A percentile compares a stretch with the other conserved stretches of the same genome.
phyloP scores from a whole-genome alignment of 805 yeast species.

The Yamadazyma scolyti region DNA sequence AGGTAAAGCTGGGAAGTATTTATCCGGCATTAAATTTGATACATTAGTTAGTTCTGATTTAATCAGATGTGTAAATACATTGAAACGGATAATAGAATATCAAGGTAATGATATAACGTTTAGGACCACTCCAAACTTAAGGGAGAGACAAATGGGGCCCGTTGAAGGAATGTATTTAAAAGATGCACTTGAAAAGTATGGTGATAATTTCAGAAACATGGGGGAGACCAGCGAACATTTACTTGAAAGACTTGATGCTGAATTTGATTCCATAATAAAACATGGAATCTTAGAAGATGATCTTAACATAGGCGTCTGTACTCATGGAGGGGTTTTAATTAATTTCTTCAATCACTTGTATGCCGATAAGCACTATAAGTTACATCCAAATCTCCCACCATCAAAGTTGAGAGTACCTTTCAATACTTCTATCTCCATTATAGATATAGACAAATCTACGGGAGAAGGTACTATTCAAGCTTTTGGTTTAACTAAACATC shows the following conservation, averaged over 20 bases:
- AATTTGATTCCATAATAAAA: conserved; percentile 42
- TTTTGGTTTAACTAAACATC: conserved; percentile 68
- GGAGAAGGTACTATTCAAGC: conserved; percentile 43
- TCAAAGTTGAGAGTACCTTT: conserved; percentile 56
- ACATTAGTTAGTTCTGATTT: conserved; percentile 51
- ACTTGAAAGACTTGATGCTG: conserved; percentile 43
- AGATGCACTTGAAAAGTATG: conserved; percentile 64
- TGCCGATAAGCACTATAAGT: conserved; percentile 29
- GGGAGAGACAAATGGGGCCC: conserved; percentile 76
- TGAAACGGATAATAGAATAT: conserved; percentile 34
- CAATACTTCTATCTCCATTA: conserved; percentile 69
- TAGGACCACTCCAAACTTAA: conserved; percentile 36
- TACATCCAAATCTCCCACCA: conserved; percentile 35
- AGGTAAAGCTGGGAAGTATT: conserved; percentile 43
- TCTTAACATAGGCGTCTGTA: conserved; percentile 56
- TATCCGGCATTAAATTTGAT: conserved; percentile 41
- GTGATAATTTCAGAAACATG: conserved; percentile 54
- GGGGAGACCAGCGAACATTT: conserved; percentile 59
- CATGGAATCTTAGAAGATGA: conserved; percentile 28
- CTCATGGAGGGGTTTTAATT: conserved; percentile 82
- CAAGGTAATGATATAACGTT: conserved; percentile 15
- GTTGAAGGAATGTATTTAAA: conserved; percentile 70
- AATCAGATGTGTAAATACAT: conserved; percentile 59
- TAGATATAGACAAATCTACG: conserved; percentile 48
- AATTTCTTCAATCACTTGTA: conserved; percentile 52